A percentile compares a stretch with the other conserved stretches of the same genome.
phyloP scores from a whole-genome alignment of 2,329 filamentous ascomycete species.

The Fusarium sp. region DNA sequence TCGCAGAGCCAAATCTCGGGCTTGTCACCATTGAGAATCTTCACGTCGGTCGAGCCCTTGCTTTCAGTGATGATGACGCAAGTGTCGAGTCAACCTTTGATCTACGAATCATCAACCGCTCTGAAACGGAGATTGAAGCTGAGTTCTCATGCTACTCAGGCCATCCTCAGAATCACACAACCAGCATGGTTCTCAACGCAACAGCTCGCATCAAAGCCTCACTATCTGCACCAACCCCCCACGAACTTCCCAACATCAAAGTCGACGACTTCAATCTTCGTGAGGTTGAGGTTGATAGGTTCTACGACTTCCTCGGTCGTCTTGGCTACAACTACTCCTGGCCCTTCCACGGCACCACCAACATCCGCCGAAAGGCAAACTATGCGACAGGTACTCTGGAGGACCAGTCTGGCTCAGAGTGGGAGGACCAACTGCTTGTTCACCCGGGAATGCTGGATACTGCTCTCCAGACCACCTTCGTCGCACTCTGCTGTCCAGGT shows the following conservation, averaged over 20 bases:
- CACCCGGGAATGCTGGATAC: slow-evolving; percentile 42
- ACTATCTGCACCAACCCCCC: rapidly evolving
- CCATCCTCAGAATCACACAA: neutral
- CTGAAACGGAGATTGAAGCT: neutral
- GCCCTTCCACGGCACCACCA: neutral
- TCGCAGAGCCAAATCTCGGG: rapidly evolving
- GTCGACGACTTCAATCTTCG: rapidly evolving
- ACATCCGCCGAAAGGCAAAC: neutral
- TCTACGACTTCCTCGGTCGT: neutral
- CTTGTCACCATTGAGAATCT: rapidly evolving
- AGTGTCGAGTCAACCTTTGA: neutral
- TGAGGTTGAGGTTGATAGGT: neutral
- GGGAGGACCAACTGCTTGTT: neutral
- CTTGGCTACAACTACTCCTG: neutral
- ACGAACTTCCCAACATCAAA: neutral
- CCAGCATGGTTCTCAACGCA: neutral
- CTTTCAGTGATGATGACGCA: neutral
- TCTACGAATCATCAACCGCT: rapidly evolving
- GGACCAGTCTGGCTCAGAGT: neutral
- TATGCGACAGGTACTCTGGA: neutral
- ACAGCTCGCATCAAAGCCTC: neutral
- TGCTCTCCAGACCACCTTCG: slow-evolving; percentile 45
- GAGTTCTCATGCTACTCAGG: neutral
- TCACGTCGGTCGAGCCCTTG: rapidly evolving
- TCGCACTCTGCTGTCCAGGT: slow-evolving; percentile 44